Evolutionary conservation across 257 asterid species (phyloP).

Genomic region (Solanum chilense): DNA sequence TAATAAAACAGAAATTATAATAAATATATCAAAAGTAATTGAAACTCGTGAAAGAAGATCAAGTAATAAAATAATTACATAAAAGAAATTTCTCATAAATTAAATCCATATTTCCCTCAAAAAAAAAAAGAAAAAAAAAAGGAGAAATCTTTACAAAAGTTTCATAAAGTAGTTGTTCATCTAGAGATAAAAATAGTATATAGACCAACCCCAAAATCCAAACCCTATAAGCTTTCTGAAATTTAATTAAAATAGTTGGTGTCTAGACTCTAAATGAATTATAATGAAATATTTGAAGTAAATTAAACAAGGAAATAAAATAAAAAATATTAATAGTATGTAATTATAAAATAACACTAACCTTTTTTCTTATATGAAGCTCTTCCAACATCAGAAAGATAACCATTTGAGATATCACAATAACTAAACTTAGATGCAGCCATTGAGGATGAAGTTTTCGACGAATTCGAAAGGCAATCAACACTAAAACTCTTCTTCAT

Average conservation of each 20-base stretch:
- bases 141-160: neutral
- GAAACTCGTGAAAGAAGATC: neutral
- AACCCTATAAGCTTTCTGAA: neutral
- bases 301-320: neutral
- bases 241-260: neutral
- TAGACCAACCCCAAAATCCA: neutral
- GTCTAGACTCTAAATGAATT: neutral
- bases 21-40: neutral
- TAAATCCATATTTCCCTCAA: neutral
- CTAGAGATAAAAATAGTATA: neutral
- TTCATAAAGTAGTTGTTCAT: neutral
- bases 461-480: neutral
- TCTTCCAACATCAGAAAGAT: slow-evolving; percentile 15
- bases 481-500: slow-evolving; percentile 19
- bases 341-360: neutral
- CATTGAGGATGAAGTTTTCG: neutral
- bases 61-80: neutral
- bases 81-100: neutral
- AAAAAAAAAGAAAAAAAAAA: neutral
- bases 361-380: slow-evolving; percentile 12
- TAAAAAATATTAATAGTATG: neutral
- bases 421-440: neutral
- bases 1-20: neutral
- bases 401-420: neutral
- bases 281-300: neutral